Base-by-base conservation (phyloP, 345 rosid genomes). In the Populus pruinosa region DNA sequence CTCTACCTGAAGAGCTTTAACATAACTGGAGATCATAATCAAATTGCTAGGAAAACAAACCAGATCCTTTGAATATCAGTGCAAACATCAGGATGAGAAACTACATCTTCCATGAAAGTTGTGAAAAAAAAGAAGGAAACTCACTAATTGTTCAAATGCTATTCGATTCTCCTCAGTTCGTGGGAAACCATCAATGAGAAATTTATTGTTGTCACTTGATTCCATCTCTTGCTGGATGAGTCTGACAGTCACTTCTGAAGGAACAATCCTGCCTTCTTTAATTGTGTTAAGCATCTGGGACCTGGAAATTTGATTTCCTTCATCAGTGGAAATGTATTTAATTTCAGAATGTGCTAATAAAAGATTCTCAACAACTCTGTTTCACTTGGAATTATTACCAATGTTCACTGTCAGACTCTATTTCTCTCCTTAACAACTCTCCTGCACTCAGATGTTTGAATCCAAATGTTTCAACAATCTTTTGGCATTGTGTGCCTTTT, bases 111-210 rank as follows among this genome's bases (percentile, higher is more conserved):
- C 74, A 20, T 49, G 21, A 38, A 27, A 64, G 14, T 1, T 21
- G 21, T 36, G 5, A 21, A 61, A 5, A 17, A 35, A 31, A 14
- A 2, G 3, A 9, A 61, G 53, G 53, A 67, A 62, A 74, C 84
- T 82, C 72, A 82, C 85, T n/a, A 78, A 75, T 20, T 35, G 44
- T 78, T 82, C 85, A 66, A 63, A 82, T 17, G 82, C 74, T 1
- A 74, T 31, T 20, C 77, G 77, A 43, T 78, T 82, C 65, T 78
- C 85, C 55, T 82, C 85, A 47, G 47, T 78, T 36, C 85, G 72
- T 2, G 85, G 85, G 75, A 82, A 82, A 31, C 85, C 82, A 75
- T 82, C 85, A 64, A 82, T 78, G 29, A 82, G 82, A 67, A 82
- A 70, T 38, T 75, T 82, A 56, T 25, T 16, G 21, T 69, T 78